Evolutionary conservation across 2,329 filamentous ascomycete species (phyloP).

Genomic region (Colletotrichum gloeosporioides): DNA sequence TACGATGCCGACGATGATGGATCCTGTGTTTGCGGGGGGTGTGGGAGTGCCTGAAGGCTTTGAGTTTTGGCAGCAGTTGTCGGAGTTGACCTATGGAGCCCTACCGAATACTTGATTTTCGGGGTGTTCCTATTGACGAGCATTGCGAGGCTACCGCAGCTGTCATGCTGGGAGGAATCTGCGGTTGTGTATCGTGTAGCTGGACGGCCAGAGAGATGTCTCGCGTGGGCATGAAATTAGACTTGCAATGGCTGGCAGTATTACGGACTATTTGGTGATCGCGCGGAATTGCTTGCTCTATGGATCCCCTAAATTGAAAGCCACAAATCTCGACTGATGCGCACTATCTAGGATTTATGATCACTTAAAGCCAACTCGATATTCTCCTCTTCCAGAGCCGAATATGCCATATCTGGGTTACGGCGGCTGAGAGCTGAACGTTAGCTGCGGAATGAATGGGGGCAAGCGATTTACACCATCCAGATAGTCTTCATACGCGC

Average conservation of each 20-base stretch:
- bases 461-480: too few relatives aligned
- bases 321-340: too few relatives aligned
- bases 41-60: not conserved
- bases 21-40: not conserved
- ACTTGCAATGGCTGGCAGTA: not conserved
- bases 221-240: not conserved
- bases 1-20: not conserved
- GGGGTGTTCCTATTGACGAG: not conserved
- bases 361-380: not conserved
- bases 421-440: too few relatives aligned
- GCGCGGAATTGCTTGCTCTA: too few relatives aligned
- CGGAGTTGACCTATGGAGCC: not conserved
- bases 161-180: not conserved
- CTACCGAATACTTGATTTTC: not conserved
- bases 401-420: not conserved
- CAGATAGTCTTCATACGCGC: not conserved
- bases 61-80: not conserved
- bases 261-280: not conserved
- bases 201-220: not conserved
- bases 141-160: fast-evolving
- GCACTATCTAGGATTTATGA: fast-evolving
- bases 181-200: fast-evolving
- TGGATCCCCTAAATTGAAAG: too few relatives aligned
- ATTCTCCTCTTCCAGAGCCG: not conserved
- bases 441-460: too few relatives aligned